A percentile compares a stretch with the other conserved stretches of the same genome.
Conservation (phyloP, 352 stramenopile genomes). For the Pythium brassicae region DNA sequence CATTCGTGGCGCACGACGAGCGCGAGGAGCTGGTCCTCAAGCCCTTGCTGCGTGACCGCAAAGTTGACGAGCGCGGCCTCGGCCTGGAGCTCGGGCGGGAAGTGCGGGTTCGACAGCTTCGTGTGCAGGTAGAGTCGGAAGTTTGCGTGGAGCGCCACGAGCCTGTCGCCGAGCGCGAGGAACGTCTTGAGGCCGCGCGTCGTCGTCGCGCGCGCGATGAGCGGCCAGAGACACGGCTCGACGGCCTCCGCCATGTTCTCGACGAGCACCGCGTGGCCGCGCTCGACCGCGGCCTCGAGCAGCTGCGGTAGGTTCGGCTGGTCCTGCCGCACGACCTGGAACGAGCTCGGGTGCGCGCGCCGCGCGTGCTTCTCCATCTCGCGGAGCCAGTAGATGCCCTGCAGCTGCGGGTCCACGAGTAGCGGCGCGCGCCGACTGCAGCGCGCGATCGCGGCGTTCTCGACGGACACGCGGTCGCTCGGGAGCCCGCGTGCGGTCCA, state of each 20-base stretch:
- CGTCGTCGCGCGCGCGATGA: constrained; percentile 73
- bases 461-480: constrained; percentile 85
- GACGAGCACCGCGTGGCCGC: constrained; percentile 75
- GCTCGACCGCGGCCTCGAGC: constrained; percentile 77
- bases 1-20: constrained; percentile 89
- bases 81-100: constrained; percentile 87
- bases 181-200: constrained; percentile 70
- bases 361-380: constrained; percentile 74
- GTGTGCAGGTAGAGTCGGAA: constrained; percentile 91
- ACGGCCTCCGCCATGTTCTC: constrained; percentile 89
- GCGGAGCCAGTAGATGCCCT: constrained; percentile 87
- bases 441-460: constrained; percentile 88
- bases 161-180: constrained; percentile 84
- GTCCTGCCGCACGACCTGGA: constrained; percentile 83
- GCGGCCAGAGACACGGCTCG: constrained; percentile 81
- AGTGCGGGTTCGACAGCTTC: constrained; percentile 92
- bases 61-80: constrained; percentile 93
- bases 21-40: constrained; percentile 88
- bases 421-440: constrained; percentile 82
- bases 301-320: constrained; percentile 70
- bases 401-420: constrained; percentile 89
- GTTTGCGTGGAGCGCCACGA: constrained; percentile 74
- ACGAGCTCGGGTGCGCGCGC: constrained; percentile 26
- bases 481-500: constrained; percentile 86
- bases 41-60: constrained; percentile 81